Evolutionary conservation across 164 flowering plant genomes (phyloP).

Genomic region (Taxillus chinensis): DNA sequence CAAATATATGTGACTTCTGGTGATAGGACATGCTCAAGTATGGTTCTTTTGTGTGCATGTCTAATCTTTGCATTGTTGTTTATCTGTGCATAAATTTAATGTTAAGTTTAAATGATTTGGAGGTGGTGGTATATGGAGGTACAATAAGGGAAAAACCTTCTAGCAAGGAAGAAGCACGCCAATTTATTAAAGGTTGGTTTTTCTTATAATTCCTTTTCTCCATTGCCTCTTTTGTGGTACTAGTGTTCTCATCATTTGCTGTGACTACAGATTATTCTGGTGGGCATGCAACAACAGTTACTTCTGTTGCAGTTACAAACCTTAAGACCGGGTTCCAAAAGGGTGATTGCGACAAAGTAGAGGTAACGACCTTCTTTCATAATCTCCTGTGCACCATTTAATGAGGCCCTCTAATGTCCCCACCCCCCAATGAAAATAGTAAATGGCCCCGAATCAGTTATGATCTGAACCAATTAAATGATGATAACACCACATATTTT

Average conservation of each 20-base stretch:
- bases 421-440: too few species aligned
- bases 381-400: too few species aligned
- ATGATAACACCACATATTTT: too few species aligned
- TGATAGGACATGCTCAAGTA: too few species aligned
- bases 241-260: background rate
- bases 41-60: too few species aligned
- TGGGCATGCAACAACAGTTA: constrained; percentile 61
- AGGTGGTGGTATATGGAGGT: constrained; percentile 97
- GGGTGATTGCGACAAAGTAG: constrained; percentile 78
- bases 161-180: constrained; percentile 73
- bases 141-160: constrained; percentile 82
- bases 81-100: constrained; percentile 14
- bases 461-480: too few species aligned
- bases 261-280: constrained; percentile 62
- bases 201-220: background rate
- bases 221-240: constrained; percentile 1
- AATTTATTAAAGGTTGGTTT: constrained; percentile 60
- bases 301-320: constrained; percentile 78
- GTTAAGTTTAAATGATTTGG: constrained; percentile 28
- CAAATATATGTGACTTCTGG: too few species aligned
- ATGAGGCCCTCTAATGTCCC: too few species aligned
- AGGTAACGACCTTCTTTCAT: constrained; percentile 35
- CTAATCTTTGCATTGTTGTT: too few species aligned
- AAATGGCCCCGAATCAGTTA: too few species aligned
- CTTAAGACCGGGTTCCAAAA: constrained; percentile 58